Evolutionary conservation across 176 grass and related monocot species (phyloP), one percentile per base, ranked within the genome.

Genomic region (Avena eriantha): DNA sequence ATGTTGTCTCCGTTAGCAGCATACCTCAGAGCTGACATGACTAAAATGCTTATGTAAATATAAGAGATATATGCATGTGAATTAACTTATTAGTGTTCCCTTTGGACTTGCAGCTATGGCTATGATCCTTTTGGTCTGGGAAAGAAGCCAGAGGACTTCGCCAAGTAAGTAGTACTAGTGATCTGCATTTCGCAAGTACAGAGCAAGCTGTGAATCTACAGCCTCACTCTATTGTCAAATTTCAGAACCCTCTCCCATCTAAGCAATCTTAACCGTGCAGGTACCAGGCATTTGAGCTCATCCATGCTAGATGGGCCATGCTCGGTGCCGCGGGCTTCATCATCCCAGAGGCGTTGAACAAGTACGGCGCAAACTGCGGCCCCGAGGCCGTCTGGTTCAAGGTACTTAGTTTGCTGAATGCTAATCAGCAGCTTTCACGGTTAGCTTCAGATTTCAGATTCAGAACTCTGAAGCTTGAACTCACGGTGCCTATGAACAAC

Each of bases 311-410:
- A 85, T 98, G 93, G 96, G 96, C 96, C 47, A 98, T 98, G 96
- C 96, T 98, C 11, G 96, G 96, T 8, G 93, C 96, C 16, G 96
- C 96, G 4, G 96, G 96, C 11, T 93, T 92, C 89, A 89, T 96
- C 88, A 98, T 98, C 58, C 96, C 93, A 0, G 96, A 98, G 91
- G 96, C 92, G 3, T 92, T 90, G 87, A 98, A 98, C 94, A 98
- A 98, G 76, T 98, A 89, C 23, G 93, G 96, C 8, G 93, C 96
- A 31, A 94, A 98, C 85, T 98, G 96, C 23, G 93, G 96, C 24
- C 93, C 96, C 41, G 96, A 98, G 87, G 96, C 96, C 56, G 96
- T 98, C 76, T 98, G 96, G 96, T 98, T 96, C 90, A 98, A 98
- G 93, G 96, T 51, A 65, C 10, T 5, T 21, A 51, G 15, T 50